Evolutionary conservation across 768 basidiomycete species (phyloP), one percentile per base, ranked within the genome.

Genomic region (Auricularia sp.): DNA sequence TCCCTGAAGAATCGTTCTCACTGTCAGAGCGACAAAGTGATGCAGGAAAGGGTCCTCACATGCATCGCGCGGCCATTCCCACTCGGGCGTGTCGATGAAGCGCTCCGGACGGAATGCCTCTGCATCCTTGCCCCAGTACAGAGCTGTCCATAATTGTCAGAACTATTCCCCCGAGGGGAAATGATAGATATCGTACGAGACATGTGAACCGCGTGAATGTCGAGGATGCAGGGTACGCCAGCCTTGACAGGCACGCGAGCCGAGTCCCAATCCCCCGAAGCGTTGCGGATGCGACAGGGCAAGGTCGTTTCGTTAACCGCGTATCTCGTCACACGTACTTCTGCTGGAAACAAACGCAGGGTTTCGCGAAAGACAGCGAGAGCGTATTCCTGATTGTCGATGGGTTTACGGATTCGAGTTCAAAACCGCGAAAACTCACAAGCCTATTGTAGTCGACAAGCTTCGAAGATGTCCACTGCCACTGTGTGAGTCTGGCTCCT

Each of bases 1-100:
- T 36, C 68, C 78, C 80, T 79, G 23, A 2, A 29, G 29, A 29
- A 29, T 29, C 3, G 29, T 29, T 43, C 62, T 59, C 11, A 54
- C 51, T 39, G 11, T 53, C n/a, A 10, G 23, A 16, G 36, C 23
- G 54, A 29, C 29, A 36, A 53, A 61, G 53, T 47, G 21, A 14
- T 43, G 34, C 10, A 21, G 39, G 8, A 21, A 61, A 54, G 34
- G 3, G 21, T 16, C 58, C 80, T 56, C 64, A 80, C 81, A 82
- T 14, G 80, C 81, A 63, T 82, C 75, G 29, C 82, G 77, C 14
- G 81, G 82, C 81, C 81, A 84, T 36, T 75, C 74, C 63, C 83
- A 83, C 1, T 75, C 71, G 4, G 76, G 76, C 0, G 79, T 81
- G 62, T 83, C 82, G 34, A 84, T 74, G 69, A 83, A 84, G 0